A percentile compares a stretch with the other conserved stretches of the same genome.
Evolutionary conservation across 2,329 filamentous ascomycete species (phyloP).

Genomic region (Xylaria arbuscula): DNA sequence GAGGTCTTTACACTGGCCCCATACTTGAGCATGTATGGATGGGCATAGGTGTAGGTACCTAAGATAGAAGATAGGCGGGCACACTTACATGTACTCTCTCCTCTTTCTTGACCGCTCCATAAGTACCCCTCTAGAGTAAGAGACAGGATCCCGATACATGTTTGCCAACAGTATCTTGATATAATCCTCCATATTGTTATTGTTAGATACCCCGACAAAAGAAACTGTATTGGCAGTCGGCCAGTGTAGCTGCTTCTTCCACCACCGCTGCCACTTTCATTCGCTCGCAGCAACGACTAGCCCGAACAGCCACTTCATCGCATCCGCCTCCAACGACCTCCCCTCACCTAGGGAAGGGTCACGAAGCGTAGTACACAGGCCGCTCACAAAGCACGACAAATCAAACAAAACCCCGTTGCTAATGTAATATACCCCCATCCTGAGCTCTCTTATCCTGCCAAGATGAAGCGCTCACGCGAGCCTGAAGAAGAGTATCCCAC

Average conservation of each 20-base stretch:
- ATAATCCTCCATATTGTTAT: no score
- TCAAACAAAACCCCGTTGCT: slow-evolving; percentile 14
- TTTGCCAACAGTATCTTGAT: background rate
- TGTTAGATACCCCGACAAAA: no score
- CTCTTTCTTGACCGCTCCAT: slow-evolving; percentile 12
- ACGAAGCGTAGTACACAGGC: background rate
- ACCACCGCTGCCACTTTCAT: background rate
- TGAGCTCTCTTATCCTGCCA: slow-evolving; percentile 41
- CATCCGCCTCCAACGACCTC: background rate
- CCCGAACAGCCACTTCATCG: background rate
- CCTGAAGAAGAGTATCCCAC: slow-evolving; percentile 58
- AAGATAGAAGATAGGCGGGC: slow-evolving; percentile 1
- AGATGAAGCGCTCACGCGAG: slow-evolving; percentile 74
- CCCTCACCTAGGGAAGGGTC: background rate
- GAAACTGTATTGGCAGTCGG: background rate
- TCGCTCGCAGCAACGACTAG: background rate
- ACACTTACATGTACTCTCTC: background rate
- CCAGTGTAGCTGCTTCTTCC: background rate
- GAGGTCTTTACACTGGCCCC: background rate
- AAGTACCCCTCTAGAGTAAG: background rate
- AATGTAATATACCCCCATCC: slow-evolving; percentile 53
- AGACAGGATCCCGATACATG: background rate
- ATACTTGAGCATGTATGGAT: background rate
- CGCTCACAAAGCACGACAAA: slow-evolving; percentile 13
- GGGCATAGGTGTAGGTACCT: background rate